Evolutionary conservation across 768 basidiomycete species (phyloP).

Genomic region (Suillus cothurnatus): DNA sequence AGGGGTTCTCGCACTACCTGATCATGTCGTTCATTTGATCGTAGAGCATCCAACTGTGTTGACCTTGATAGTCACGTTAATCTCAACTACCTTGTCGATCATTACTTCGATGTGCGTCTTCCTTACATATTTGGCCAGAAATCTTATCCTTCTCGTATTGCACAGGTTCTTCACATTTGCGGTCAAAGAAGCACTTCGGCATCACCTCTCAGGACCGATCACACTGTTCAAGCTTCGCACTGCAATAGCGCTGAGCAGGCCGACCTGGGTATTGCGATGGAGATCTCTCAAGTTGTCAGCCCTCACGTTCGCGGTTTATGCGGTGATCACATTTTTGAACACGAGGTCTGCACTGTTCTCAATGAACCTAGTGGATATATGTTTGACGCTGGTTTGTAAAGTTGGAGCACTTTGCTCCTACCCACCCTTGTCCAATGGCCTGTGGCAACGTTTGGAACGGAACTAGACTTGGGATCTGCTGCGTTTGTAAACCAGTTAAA

Average conservation of each 20-base stretch:
- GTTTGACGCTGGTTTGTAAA: neutral
- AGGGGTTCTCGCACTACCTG: neutral
- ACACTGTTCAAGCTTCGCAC: slow-evolving; percentile 4
- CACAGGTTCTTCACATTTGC: neutral
- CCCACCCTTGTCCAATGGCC: neutral
- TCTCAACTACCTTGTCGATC: neutral
- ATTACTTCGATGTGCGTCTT: neutral
- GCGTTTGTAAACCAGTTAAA: neutral
- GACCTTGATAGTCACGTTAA: neutral
- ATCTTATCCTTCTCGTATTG: neutral
- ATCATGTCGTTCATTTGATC: neutral
- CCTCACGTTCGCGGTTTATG: neutral
- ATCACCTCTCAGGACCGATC: neutral
- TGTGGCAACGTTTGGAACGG: neutral
- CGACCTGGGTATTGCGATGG: neutral
- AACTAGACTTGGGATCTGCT: neutral
- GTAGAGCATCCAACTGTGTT: neutral
- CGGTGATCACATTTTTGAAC: neutral
- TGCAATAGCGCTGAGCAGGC: slow-evolving; percentile 1
- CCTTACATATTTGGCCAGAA: neutral
- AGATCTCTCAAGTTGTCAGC: neutral
- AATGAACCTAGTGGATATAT: neutral
- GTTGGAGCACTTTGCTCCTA: slow-evolving; percentile 6
- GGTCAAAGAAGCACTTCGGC: neutral
- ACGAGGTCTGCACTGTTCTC: neutral